phyloP scores from a whole-genome alignment of 208 protist species.

The Phytomonas sp. region DNA sequence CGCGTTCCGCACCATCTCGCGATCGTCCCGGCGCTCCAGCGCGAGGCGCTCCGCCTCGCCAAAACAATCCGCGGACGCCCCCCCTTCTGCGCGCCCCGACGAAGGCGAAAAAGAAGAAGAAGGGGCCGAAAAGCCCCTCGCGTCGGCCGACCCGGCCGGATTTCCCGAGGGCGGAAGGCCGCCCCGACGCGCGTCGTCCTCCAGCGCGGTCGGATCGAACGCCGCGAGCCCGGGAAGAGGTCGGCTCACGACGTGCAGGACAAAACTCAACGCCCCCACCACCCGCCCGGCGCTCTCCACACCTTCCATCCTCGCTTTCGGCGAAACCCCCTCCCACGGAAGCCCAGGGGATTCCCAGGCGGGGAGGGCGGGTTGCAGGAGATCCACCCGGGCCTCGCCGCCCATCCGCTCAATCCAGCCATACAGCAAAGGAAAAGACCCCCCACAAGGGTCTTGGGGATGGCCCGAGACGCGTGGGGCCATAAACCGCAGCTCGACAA shows the following conservation, averaged over 20 bases:
- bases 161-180: neutral
- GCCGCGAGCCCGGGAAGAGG: neutral
- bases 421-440: constrained; percentile 13
- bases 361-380: constrained; percentile 13
- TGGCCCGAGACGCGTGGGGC: neutral
- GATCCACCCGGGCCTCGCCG: constrained; percentile 15
- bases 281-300: neutral
- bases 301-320: neutral
- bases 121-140: neutral
- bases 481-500: constrained; percentile 7
- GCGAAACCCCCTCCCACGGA: neutral
- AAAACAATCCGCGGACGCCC: neutral
- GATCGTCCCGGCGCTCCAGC: constrained; percentile 23
- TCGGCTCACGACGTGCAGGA: constrained; percentile 11
- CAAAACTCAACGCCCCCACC: constrained; percentile 5
- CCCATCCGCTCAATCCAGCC: constrained; percentile 34
- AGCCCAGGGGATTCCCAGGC: neutral
- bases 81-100: neutral
- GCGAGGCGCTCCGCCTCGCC: neutral
- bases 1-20: constrained; percentile 19
- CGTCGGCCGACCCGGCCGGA: no score
- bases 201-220: neutral
- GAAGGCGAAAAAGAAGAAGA: neutral
- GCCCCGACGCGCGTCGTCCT: neutral
- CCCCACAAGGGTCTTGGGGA: neutral